phyloP scores from a whole-genome alignment of 169 alveolate species.

The Plasmodium ovale region DNA sequence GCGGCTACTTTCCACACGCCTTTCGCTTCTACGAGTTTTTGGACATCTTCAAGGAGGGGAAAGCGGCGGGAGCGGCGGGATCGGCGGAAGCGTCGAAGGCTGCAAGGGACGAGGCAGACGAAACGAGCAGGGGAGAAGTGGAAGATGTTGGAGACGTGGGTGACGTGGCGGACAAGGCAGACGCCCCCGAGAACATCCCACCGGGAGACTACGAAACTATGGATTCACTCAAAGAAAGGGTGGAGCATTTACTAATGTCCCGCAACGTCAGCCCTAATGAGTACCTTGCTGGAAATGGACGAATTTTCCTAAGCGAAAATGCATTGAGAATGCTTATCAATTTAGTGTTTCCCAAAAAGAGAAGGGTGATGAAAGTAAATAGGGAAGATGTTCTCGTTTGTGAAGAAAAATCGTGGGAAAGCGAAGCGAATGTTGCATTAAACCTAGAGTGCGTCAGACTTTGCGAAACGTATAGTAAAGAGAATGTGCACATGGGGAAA shows the following conservation, averaged over 20 bases:
- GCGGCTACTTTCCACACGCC: constrained; percentile 26
- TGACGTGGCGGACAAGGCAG: background rate
- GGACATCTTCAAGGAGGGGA: constrained; percentile 6
- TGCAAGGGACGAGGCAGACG: background rate
- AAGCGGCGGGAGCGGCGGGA: background rate
- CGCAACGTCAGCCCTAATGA: background rate
- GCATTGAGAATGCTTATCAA: background rate
- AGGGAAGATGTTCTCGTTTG: no score
- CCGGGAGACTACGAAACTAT: background rate
- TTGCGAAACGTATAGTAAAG: background rate
- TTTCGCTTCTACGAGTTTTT: constrained; percentile 35
- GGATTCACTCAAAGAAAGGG: background rate
- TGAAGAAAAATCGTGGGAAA: no score
- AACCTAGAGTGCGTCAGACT: background rate
- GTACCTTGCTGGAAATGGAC: background rate
- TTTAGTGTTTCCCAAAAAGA: background rate
- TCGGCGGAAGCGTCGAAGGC: background rate
- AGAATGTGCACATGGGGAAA: background rate
- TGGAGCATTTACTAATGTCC: background rate
- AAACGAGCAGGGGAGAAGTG: background rate
- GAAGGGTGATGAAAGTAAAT: no score
- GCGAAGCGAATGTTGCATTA: background rate
- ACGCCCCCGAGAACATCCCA: background rate
- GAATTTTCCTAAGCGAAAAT: background rate
- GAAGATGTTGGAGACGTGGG: background rate